phyloP scores from a whole-genome alignment of 1,284 basidiomycete species.

The Takashimella tepidaria region DNA sequence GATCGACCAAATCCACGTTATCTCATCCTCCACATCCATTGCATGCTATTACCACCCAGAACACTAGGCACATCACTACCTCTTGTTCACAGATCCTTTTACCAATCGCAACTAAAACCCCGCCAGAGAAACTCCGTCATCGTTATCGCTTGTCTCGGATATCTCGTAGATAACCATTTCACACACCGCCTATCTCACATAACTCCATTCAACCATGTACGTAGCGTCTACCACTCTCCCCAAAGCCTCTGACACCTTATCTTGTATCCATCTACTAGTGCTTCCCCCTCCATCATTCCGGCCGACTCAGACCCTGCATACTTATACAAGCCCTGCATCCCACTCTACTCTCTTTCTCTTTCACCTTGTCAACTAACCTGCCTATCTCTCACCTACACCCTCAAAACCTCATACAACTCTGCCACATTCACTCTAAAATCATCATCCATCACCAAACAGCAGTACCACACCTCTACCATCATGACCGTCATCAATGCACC shows the following conservation, averaged over 20 bases:
- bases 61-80: conserved; percentile 5
- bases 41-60: background rate
- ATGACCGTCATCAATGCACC: background rate
- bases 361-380: too few relatives aligned
- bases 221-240: background rate
- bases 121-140: background rate
- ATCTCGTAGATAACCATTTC: background rate
- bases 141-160: background rate
- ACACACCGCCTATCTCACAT: background rate
- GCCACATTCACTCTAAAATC: too few relatives aligned
- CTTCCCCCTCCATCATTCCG: too few relatives aligned
- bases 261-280: background rate
- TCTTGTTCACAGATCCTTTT: background rate
- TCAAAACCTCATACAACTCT: too few relatives aligned
- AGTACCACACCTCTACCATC: background rate
- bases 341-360: background rate
- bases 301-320: too few relatives aligned
- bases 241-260: background rate
- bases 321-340: background rate
- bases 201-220: background rate
- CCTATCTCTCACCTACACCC: too few relatives aligned
- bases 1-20: background rate
- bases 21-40: background rate
- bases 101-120: background rate
- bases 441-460: too few relatives aligned